A percentile compares a stretch with the other conserved stretches of the same genome.
Evolutionary conservation across 495 filamentous ascomycete species (phyloP).

Genomic region (Trichoderma asperelloides): DNA sequence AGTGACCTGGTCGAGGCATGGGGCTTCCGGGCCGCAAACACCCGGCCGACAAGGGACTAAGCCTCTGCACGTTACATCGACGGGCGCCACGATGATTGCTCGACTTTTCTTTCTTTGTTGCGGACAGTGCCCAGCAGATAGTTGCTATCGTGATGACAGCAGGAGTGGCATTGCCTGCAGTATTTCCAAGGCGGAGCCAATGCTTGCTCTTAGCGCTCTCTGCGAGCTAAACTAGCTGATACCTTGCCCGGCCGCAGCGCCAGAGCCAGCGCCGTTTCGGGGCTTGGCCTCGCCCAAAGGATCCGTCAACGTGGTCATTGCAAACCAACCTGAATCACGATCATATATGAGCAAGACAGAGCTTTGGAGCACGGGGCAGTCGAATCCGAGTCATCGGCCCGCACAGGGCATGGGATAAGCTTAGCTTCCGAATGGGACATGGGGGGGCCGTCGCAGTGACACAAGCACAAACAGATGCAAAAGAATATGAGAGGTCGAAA

Average conservation of each 20-base stretch:
- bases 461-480: no score
- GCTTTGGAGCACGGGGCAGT: not conserved
- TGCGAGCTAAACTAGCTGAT: no score
- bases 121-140: no score
- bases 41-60: not conserved
- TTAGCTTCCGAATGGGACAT: slow-evolving; percentile 5
- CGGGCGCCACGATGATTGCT: not conserved
- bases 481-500: not conserved
- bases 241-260: no score
- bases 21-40: not conserved
- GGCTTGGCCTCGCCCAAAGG: not conserved
- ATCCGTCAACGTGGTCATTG: not conserved
- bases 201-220: no score
- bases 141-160: no score
- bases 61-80: not conserved
- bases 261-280: no score
- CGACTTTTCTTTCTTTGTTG: not conserved
- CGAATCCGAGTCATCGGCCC: slow-evolving; percentile 8
- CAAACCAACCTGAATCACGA: not conserved
- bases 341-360: not conserved
- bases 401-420: not conserved
- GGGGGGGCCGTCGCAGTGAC: not conserved
- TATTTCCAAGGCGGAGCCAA: no score
- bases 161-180: no score
- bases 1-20: not conserved